Conservation (phyloP, 106 monocot genomes). For the Agapanthus africanus region DNA sequence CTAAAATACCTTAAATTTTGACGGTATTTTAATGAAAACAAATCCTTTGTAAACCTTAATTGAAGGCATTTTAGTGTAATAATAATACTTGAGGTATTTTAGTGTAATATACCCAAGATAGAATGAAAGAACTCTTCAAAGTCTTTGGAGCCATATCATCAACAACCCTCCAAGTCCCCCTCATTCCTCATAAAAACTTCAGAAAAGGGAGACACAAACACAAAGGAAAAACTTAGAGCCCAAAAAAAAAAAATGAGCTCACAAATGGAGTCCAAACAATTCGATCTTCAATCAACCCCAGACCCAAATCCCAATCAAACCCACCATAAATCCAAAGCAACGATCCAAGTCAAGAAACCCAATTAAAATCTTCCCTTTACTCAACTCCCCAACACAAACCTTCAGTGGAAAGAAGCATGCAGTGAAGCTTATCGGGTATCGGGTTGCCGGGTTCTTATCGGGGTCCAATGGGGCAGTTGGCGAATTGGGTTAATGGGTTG, state of each 20-base stretch:
- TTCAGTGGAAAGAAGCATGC: not conserved
- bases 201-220: not conserved
- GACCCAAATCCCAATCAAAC: not conserved
- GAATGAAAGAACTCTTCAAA: not conserved
- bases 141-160: not conserved
- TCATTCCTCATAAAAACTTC: not conserved
- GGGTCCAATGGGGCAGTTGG: constrained; percentile 34
- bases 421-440: not conserved
- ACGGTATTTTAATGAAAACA: no score
- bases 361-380: not conserved
- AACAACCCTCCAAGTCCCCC: not conserved
- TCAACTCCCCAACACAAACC: not conserved
- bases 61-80: no score
- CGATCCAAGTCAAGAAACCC: not conserved
- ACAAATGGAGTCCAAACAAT: not conserved
- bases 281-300: not conserved
- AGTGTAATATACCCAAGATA: no score
- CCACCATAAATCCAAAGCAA: not conserved
- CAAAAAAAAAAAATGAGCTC: no score
- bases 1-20: no score
- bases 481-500: constrained; percentile 28
- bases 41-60: no score
- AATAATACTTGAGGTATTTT: no score
- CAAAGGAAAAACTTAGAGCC: no score
- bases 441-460: no score